Percentiles rank a stretch among this genome's conserved stretches.
These are phyloP conservation scores for Trichoderma sp. DNA, from an alignment of 2,329 filamentous ascomycete genomes.

Conservation along the genomic window DNA sequence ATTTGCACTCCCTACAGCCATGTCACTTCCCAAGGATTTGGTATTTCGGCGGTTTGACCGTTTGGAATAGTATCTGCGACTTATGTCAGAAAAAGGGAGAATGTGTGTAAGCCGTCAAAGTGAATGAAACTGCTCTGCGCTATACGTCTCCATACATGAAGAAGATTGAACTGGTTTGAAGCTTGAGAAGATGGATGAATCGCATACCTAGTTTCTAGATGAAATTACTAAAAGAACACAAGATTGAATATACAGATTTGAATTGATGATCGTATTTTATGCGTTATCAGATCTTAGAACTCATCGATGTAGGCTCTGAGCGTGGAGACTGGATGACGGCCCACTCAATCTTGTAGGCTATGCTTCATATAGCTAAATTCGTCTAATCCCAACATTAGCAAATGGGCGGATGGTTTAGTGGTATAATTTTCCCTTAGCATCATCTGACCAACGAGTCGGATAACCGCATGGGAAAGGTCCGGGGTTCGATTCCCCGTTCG, in stretches of 20 bases:
- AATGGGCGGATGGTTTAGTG: conserved; percentile 24
- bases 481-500: conserved; percentile 23
- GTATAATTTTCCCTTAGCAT: conserved; percentile 24
- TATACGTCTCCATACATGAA: background rate
- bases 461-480: conserved; percentile 21
- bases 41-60: background rate
- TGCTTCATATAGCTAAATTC: background rate
- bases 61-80: background rate
- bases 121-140: background rate
- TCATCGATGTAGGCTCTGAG: background rate
- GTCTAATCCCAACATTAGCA: background rate
- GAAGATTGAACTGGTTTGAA: background rate
- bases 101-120: background rate
- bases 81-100: background rate
- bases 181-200: background rate
- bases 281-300: background rate
- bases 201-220: fast-evolving
- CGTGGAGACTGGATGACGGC: background rate
- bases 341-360: background rate
- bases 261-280: background rate
- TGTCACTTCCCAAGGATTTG: background rate
- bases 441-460: background rate
- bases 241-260: background rate
- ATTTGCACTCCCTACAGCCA: background rate
- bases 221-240: background rate